Base-by-base conservation (phyloP, 805 yeast genomes). In the Ogataea parapolymorpha region DNA sequence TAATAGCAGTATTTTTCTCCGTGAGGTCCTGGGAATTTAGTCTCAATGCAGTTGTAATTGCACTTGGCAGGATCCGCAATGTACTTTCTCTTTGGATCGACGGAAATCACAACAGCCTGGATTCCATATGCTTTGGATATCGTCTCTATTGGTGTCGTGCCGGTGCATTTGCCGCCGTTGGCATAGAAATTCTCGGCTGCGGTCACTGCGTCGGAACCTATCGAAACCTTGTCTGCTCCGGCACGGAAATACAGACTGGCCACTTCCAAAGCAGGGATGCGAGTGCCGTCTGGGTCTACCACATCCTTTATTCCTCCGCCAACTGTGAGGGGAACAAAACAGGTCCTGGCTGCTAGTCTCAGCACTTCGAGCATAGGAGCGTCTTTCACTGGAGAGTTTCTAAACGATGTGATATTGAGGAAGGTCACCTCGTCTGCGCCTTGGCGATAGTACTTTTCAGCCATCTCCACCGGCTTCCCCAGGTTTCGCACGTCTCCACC, bases 391-490 rank as follows among this genome's bases (percentile, higher is more conserved):
- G 99, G 99, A 24, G 95, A 88, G 64, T 90, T 87, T 62, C 98
- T 77, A 68, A 93, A 93, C 4, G 97, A 89, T 0, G 99, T 95
- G 54, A 93, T 93, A 59, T 93, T 93, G 51, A 93, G 72, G 54
- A 93, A 93, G 0, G 98, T 91, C 25, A 93, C 80, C 63, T 93
- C 99, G 61, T 93, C 99, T 0, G 99, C 98, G 22, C 99, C 99
- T 65, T 93, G 97, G 27, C 73, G 66, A 57, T 86, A 93, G 60
- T 93, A 93, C 54, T 80, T 81, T 50, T 88, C 83, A 2, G 99
- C 99, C 62, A 93, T 68, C 57, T 87, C 87, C 0, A 93, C 96
- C 1, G 99, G 99, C 62, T 95, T 93, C 13, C 99, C 99, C 45
- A 93, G 70, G 59, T 93, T 93, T 61, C 97, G 77, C 20, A 93